Evolutionary conservation across 768 basidiomycete genomes (phyloP).

Genomic region (Steccherinum ochraceum): DNA sequence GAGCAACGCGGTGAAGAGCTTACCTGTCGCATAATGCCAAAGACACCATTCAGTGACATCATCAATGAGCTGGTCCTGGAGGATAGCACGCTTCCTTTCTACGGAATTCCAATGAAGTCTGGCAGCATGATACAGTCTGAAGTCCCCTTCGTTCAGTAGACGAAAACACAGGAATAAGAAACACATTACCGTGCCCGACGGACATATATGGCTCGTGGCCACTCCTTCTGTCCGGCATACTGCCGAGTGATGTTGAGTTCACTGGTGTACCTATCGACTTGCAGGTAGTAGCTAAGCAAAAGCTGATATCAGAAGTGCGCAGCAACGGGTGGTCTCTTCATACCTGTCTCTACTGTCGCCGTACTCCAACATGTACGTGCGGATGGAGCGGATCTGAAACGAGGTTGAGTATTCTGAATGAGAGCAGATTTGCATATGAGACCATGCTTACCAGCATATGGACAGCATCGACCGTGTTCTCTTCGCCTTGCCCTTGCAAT

Average conservation of each 20-base stretch:
- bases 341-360: slow-evolving; percentile 60
- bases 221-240: slow-evolving; percentile 65
- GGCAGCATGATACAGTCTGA: slow-evolving; percentile 58
- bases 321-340: slow-evolving; percentile 16
- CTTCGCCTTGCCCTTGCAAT: slow-evolving; percentile 67
- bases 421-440: not conserved
- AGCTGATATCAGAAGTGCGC: slow-evolving; percentile 8
- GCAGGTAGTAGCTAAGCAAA: slow-evolving; percentile 43
- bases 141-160: not conserved
- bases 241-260: slow-evolving; percentile 63
- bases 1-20: slow-evolving; percentile 3
- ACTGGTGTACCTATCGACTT: slow-evolving; percentile 49
- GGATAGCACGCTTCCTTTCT: slow-evolving; percentile 52
- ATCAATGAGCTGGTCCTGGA: slow-evolving; percentile 62
- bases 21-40: slow-evolving; percentile 63
- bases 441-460: slow-evolving; percentile 50
- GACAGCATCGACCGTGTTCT: slow-evolving; percentile 78
- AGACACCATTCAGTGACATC: slow-evolving; percentile 71
- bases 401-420: not conserved
- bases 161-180: slow-evolving; percentile 5
- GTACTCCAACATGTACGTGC: slow-evolving; percentile 69
- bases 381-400: slow-evolving; percentile 55
- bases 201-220: slow-evolving; percentile 69
- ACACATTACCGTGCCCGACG: slow-evolving; percentile 65
- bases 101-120: slow-evolving; percentile 68